Conservation (phyloP, 441 rosid species). For the Euphorbia celastroides region DNA sequence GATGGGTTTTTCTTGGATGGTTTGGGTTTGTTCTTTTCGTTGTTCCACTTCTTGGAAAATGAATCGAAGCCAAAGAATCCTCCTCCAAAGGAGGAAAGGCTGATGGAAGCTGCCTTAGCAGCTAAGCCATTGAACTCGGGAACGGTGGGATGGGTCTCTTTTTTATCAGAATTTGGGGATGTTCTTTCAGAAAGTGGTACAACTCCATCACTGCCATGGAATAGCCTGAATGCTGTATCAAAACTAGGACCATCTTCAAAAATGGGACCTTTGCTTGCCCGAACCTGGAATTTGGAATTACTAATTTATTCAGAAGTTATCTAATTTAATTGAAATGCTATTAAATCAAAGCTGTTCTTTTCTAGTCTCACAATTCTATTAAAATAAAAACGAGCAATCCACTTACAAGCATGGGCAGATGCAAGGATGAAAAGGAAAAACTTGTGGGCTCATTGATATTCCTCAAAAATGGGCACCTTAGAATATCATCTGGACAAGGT, state of each 20-base stretch:
- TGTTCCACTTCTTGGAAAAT: conserved; percentile 46
- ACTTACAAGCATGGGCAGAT: conserved; percentile 48
- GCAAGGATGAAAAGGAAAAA: conserved; percentile 56
- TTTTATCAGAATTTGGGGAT: conserved; percentile 16
- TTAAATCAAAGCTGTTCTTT: not conserved
- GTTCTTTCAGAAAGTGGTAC: conserved; percentile 65
- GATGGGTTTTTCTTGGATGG: conserved; percentile 45
- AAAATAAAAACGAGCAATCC: not conserved
- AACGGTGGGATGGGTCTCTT: conserved; percentile 29
- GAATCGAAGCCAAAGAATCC: conserved; percentile 60
- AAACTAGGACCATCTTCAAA: conserved; percentile 83
- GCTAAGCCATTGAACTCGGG: conserved; percentile 62
- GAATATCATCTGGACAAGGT: conserved; percentile 45
- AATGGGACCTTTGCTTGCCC: conserved; percentile 67
- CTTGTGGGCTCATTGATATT: conserved; percentile 78
- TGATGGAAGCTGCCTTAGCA: conserved; percentile 54
- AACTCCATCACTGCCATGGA: conserved; percentile 79
- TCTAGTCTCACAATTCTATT: not conserved
- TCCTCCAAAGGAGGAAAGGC: conserved; percentile 58
- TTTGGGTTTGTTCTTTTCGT: conserved; percentile 40
- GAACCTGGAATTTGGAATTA: conserved; percentile 24
- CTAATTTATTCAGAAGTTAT: not conserved
- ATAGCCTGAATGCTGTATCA: conserved; percentile 62
- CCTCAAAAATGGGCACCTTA: conserved; percentile 75
- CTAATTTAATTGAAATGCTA: not conserved